These are phyloP conservation scores for Phialocephala subalpina DNA, from an alignment of 2,329 filamentous ascomycete species.

Conservation along the genomic window DNA sequence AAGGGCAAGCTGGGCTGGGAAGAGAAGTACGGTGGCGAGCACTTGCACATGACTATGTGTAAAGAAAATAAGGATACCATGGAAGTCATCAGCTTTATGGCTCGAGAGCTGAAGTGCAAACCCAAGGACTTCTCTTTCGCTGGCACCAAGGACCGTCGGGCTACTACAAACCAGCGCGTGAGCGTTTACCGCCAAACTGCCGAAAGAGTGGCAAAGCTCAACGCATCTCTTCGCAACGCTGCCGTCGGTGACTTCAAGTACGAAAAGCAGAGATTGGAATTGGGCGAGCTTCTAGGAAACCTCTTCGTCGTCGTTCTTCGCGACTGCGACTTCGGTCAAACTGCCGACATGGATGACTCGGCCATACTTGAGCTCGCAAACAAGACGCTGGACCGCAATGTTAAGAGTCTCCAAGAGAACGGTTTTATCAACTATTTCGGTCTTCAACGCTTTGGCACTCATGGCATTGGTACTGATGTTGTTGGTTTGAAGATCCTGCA, in stretches of 20 bases:
- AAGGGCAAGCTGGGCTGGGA: constrained; percentile 63
- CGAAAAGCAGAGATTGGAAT: constrained; percentile 72
- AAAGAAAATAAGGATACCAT: constrained; percentile 84
- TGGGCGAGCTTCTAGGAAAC: constrained; percentile 88
- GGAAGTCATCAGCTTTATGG: constrained; percentile 71
- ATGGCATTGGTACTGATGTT: constrained; percentile 83
- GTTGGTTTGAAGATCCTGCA: constrained; percentile 86
- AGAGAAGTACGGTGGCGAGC: constrained; percentile 69
- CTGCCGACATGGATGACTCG: constrained; percentile 55
- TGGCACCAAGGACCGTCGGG: constrained; percentile 76
- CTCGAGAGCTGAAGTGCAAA: constrained; percentile 64
- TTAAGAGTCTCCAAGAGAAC: constrained; percentile 72
- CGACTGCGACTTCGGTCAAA: constrained; percentile 72
- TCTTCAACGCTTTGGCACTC: constrained; percentile 94
- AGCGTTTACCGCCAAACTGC: constrained; percentile 66
- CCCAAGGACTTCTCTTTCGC: constrained; percentile 71
- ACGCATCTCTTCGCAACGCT: constrained; percentile 65
- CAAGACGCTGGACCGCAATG: constrained; percentile 62
- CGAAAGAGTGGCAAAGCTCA: constrained; percentile 71
- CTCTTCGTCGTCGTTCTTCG: constrained; percentile 93
- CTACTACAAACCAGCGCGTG: constrained; percentile 72
- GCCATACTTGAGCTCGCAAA: constrained; percentile 53
- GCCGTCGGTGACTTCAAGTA: constrained; percentile 85
- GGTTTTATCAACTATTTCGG: constrained; percentile 99
- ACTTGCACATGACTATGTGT: constrained; percentile 77